Percentiles rank a stretch among this genome's conserved stretches.
Conservation (phyloP, 2,329 filamentous ascomycete genomes). For the Pseudohalonectria lignicola region DNA sequence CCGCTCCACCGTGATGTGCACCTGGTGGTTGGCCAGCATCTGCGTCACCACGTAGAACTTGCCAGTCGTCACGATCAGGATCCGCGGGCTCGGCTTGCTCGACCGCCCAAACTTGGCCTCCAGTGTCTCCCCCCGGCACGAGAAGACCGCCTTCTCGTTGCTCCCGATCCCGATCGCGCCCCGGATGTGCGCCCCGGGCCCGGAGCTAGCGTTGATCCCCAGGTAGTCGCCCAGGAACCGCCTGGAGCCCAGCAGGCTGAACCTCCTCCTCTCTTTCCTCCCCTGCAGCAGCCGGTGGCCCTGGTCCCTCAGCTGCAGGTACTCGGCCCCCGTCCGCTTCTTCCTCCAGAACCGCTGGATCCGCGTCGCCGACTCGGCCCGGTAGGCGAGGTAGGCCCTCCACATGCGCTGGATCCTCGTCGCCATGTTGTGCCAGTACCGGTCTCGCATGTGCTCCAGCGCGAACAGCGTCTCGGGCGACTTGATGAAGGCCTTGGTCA, state of each 20-base stretch:
- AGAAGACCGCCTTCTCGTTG: constrained; percentile 75
- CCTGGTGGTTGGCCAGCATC: constrained; percentile 67
- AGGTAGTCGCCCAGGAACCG: constrained; percentile 94
- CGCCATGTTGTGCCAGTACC: constrained; percentile 99
- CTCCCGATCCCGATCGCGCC: constrained; percentile 58
- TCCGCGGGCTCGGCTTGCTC: constrained; percentile 82
- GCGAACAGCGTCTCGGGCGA: constrained; percentile 95
- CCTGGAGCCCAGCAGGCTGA: constrained; percentile 82
- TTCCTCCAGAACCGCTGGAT: constrained; percentile 96
- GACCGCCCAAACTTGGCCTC: constrained; percentile 94
- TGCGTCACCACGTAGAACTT: constrained; percentile 88
- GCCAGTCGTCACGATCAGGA: constrained; percentile 71
- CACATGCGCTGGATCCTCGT: constrained; percentile 95
- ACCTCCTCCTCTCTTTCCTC: constrained; percentile 82
- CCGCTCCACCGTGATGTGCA: constrained; percentile 71
- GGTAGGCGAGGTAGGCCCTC: constrained; percentile 90
- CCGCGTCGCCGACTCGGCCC: constrained; percentile 81
- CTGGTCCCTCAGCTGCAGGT: constrained; percentile 76
- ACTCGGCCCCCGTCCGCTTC: constrained; percentile 82
- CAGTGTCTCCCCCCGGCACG: constrained; percentile 79
- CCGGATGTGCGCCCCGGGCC: constrained; percentile 72
- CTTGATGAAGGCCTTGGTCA: constrained; percentile 96
- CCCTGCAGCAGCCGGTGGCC: constrained; percentile 73
- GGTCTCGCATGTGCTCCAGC: constrained; percentile 91
- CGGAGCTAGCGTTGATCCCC: constrained; percentile 69